A percentile compares a stretch with the other conserved stretches of the same genome.
Conservation (phyloP, 305 asterid species). For the Coffea humblotiana region DNA sequence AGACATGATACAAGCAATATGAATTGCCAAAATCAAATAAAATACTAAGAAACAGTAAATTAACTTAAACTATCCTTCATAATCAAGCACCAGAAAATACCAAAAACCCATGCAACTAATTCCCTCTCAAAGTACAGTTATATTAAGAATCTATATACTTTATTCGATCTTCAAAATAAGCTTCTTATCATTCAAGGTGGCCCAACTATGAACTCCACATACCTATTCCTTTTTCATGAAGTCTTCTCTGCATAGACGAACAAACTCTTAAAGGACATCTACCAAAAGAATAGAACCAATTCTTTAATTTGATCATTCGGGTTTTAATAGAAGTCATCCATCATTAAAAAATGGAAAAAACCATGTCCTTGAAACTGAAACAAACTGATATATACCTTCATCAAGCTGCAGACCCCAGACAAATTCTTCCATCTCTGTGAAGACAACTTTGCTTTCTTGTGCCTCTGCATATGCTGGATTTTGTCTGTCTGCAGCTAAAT, state of each 20-base stretch:
- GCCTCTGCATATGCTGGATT: slow-evolving; percentile 50
- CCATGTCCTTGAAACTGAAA: background rate
- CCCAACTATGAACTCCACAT: background rate
- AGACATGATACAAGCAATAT: background rate
- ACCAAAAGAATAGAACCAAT: background rate
- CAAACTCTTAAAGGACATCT: background rate
- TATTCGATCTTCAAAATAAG: background rate
- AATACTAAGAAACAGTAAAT: background rate
- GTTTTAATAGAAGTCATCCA: background rate
- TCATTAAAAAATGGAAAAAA: background rate
- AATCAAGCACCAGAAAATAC: background rate
- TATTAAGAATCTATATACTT: background rate
- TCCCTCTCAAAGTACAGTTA: background rate
- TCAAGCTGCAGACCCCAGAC: slow-evolving; percentile 95
- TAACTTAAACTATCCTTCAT: background rate
- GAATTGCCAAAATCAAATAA: background rate
- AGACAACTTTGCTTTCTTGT: slow-evolving; percentile 77
- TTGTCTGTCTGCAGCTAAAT: slow-evolving; percentile 38
- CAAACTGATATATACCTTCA: slow-evolving; percentile 48
- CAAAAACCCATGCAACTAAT: background rate
- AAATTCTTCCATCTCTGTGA: slow-evolving; percentile 97
- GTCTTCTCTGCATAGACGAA: background rate
- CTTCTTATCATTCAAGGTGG: background rate
- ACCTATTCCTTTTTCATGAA: background rate
- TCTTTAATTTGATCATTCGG: background rate